These are phyloP conservation scores for Quercus dentata DNA, from an alignment of 306 rosid genomes.

Conservation along the genomic window DNA sequence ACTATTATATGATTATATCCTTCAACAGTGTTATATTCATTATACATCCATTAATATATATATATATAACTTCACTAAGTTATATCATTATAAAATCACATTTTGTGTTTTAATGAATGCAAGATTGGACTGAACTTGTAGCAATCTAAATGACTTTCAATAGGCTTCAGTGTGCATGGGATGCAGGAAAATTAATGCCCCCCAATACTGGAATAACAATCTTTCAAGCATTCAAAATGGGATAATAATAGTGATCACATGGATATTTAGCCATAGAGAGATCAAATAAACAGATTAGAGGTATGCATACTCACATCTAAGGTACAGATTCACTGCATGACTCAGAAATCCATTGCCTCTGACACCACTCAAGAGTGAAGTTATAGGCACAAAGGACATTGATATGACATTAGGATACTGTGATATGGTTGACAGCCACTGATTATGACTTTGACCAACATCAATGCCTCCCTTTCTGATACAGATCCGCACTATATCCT, in stretches of 20 bases:
- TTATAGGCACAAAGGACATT: conserved; percentile 87
- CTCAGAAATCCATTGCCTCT: conserved; percentile 76
- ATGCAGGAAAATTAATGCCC: not conserved
- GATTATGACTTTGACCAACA: conserved; percentile 52
- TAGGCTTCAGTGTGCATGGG: not conserved
- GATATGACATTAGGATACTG: conserved; percentile 66
- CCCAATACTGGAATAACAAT: not conserved
- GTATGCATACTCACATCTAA: conserved; percentile 69
- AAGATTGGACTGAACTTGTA: not conserved
- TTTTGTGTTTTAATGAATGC: not conserved
- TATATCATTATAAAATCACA: not conserved
- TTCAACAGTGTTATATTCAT: not conserved
- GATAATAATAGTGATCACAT: not conserved
- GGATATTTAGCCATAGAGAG: not conserved
- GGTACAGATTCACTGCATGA: conserved; percentile 84
- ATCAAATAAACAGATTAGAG: not conserved
- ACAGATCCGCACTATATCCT: conserved; percentile 55
- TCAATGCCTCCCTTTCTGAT: conserved; percentile 80
- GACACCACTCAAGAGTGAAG: conserved; percentile 63
- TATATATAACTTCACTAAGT: not conserved
- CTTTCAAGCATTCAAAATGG: not conserved
- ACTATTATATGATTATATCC: not conserved
- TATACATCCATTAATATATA: not conserved
- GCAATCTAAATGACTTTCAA: not conserved
- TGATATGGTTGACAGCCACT: conserved; percentile 87